These are phyloP conservation scores for Pleurotus tuber-regium DNA, from an alignment of 768 basidiomycete genomes.

Conservation along the genomic window DNA sequence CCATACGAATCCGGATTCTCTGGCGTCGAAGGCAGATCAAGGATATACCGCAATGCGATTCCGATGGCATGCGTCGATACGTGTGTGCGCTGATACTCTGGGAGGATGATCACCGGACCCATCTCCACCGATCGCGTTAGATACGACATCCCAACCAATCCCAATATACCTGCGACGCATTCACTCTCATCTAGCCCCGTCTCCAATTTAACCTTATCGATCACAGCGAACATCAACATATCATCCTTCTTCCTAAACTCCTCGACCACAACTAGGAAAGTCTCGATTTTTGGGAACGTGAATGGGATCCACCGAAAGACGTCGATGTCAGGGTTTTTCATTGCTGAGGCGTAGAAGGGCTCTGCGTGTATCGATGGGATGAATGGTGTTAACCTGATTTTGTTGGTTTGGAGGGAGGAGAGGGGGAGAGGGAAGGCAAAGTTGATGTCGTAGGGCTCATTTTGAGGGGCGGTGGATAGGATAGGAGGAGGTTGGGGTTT, in stretches of 20 bases:
- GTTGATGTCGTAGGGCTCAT: slow-evolving; percentile 33
- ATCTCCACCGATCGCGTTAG: slow-evolving; percentile 26
- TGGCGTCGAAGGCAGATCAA: slow-evolving; percentile 19
- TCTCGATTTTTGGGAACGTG: slow-evolving; percentile 24
- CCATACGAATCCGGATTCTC: slow-evolving; percentile 23
- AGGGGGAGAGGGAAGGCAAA: slow-evolving; percentile 38
- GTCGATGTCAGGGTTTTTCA: slow-evolving; percentile 28
- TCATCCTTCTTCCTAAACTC: slow-evolving; percentile 19
- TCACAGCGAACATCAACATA: slow-evolving; percentile 39
- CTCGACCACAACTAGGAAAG: slow-evolving; percentile 28
- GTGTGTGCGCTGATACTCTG: slow-evolving; percentile 38
- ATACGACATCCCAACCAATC: slow-evolving; percentile 21
- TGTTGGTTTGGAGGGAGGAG: slow-evolving; percentile 31
- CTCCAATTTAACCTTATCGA: slow-evolving; percentile 41
- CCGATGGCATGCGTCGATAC: slow-evolving; percentile 38
- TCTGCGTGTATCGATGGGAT: slow-evolving; percentile 31
- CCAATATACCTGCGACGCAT: slow-evolving; percentile 50
- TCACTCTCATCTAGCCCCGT: slow-evolving; percentile 17
- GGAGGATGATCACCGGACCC: slow-evolving; percentile 35
- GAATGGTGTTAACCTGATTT: slow-evolving; percentile 43
- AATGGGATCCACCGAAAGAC: slow-evolving; percentile 36
- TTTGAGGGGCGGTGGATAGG: not conserved
- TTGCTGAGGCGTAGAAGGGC: slow-evolving; percentile 20
- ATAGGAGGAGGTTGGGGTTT: not conserved
- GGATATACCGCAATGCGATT: slow-evolving; percentile 29